Evolutionary conservation across 768 basidiomycete genomes (phyloP).

Genomic region (Filobasidium floriforme): DNA sequence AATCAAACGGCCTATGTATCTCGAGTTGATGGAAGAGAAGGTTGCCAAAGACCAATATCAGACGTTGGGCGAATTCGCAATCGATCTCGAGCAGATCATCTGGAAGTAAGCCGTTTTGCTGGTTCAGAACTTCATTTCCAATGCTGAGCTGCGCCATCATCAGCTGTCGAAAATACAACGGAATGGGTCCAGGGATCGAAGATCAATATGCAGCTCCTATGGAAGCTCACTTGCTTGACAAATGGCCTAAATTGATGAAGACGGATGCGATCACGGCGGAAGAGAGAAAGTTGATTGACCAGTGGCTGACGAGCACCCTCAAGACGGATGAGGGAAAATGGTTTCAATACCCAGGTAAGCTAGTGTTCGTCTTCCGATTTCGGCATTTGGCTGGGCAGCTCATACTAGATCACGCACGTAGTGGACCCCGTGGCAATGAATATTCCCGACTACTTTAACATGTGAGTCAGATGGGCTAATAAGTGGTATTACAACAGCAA

Average conservation of each 20-base stretch:
- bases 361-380: slow-evolving; percentile 6
- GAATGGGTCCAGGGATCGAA: slow-evolving; percentile 62
- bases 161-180: slow-evolving; percentile 81
- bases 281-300: slow-evolving; percentile 72
- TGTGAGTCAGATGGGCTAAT: slow-evolving; percentile 41
- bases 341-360: slow-evolving; percentile 26
- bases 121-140: not conserved
- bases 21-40: slow-evolving; percentile 68
- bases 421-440: slow-evolving; percentile 78
- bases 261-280: slow-evolving; percentile 61
- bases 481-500: not conserved
- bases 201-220: slow-evolving; percentile 62
- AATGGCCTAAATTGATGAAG: slow-evolving; percentile 73
- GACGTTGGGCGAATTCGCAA: slow-evolving; percentile 72
- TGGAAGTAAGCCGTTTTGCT: slow-evolving; percentile 50
- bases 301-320: slow-evolving; percentile 60
- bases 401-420: slow-evolving; percentile 41
- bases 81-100: slow-evolving; percentile 74
- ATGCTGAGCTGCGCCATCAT: not conserved
- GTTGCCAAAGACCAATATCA: slow-evolving; percentile 61
- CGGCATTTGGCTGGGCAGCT: not conserved
- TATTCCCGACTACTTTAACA: slow-evolving; percentile 79
- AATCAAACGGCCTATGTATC: slow-evolving; percentile 50
- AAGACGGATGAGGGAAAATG: slow-evolving; percentile 59
- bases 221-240: slow-evolving; percentile 69